Base-by-base conservation (phyloP, 371 early-diverging fungal species). In the Choanephora cucurbitarum region DNA sequence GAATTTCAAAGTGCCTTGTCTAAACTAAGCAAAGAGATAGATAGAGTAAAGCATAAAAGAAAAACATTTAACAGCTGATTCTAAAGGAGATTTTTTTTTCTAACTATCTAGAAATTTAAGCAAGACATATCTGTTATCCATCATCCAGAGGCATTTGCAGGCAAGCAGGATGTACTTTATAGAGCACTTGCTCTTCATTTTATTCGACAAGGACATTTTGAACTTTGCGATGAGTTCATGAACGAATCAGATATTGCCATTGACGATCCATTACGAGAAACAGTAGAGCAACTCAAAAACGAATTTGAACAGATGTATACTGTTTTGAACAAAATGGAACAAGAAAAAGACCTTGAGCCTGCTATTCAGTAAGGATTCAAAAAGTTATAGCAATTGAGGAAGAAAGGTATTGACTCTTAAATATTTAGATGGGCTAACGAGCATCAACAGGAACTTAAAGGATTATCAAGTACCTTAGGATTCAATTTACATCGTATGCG, bases 201-300 rank as follows among this genome's bases (percentile, higher is more conserved):
- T 62, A 80, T 95, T 32, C 81, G 95, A n/a, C 87, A 94, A 67
- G 96, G 96, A 17, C 80, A 89, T 40, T 95, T 92, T 65, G 86
- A 82, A 17, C 62, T 91, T 17, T 91, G 84, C 19, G 81, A 87
- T 23, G 62, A 75, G 10, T 88, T 89, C 57, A 52, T 79, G 58
- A 56, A 70, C 53, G 62, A 79, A 65, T 77, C 83, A 53, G 74
- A 58, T 49, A 62, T 73, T 22, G 54, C 58, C 5, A 47, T 65
- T 11, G 67, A 72, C 28, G 58, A 70, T 33, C 67, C 64, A 23
- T 52, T 72, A n/a, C 61, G 65, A 28, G 55, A 64, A 11, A 65
- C 57, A 10, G 53, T 69, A 4, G 67, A 73, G n/a, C 56, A 64
- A 15, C 40, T 75, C 15, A 78, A 71, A 23, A 34, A 47, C 28